Conservation (phyloP, 1,284 basidiomycete species). For the Austropuccinia psidii region DNA sequence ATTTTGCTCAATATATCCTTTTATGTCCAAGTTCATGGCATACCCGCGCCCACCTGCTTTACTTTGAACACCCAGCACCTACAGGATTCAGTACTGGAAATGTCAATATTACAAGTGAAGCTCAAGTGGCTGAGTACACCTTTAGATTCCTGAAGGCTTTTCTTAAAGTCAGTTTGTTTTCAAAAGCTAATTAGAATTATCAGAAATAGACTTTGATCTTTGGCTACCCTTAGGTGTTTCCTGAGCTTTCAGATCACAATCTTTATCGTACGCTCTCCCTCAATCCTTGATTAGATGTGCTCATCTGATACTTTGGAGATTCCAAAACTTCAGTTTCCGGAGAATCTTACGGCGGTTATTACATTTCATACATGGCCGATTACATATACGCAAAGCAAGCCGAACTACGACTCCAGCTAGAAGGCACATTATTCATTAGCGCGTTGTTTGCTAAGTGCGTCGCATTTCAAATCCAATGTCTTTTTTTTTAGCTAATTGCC, state of each 20-base stretch:
- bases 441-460: conserved; percentile 42
- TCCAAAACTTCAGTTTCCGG: conserved; percentile 40
- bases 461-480: too few species aligned
- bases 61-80: conserved; percentile 73
- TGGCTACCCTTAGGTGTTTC: background rate
- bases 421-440: conserved; percentile 46
- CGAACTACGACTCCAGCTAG: conserved; percentile 41
- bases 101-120: conserved; percentile 54
- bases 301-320: too few species aligned
- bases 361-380: conserved; percentile 49
- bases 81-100: conserved; percentile 70
- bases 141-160: conserved; percentile 41
- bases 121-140: conserved; percentile 47
- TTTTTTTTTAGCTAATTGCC: too few species aligned
- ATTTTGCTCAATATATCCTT: background rate
- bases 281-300: too few species aligned
- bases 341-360: conserved; percentile 48
- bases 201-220: background rate
- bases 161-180: conserved; percentile 13
- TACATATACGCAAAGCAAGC: conserved; percentile 40
- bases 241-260: background rate
- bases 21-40: conserved; percentile 10
- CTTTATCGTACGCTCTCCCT: conserved; percentile 20
- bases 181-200: background rate
- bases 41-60: conserved; percentile 49